Base-by-base conservation (phyloP, 768 basidiomycete genomes). In the Porpolomopsis calyptriformis region DNA sequence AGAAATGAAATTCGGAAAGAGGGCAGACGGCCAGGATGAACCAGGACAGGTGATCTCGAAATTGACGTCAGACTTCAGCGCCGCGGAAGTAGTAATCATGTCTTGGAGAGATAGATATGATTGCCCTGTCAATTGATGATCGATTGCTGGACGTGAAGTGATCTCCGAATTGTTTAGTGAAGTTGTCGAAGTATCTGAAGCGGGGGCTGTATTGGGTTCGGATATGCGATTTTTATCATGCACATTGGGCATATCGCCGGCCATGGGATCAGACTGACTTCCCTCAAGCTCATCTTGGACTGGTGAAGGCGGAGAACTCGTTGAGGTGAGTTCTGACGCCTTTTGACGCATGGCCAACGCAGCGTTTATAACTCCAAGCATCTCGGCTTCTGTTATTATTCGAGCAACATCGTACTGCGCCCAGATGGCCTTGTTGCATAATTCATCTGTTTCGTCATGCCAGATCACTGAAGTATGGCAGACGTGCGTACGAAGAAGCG, bases 391-490 rank as follows among this genome's bases (percentile, higher is more conserved):
- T 54, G 74, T 80, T 7, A 74, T 69, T 38, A 89, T 80, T 29
- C 73, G 68, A 14, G 79, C 67, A 40, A 79, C 67, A 45, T 73
- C 72, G 55, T 81, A 78, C 37, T 74, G 68, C 10, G 71, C 64
- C 88, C 87, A 93, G 46, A 81, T 73, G 56, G 77, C 71, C 9
- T 70, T 69, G 54, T 77, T 71, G 6, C 70, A 67, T 12, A 90
- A 66, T 52, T 93, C 90, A 3, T 70, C 67, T 3, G 62, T 58
- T 45, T 78, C 76, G 51, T 85, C 80, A 35, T 74, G 71, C 70
- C 75, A 76, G 43, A 90, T 71, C 42, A 91, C 65, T 9, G 77
- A 65, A 2, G 86, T 81, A 60, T 91, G 87, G 49, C 86, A 78
- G 24, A 76, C 71, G 54, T 86, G 82, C 35, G 74, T 73, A 11